Evolutionary conservation across 78 protist species (phyloP).

Genomic region (Chrysochromulina tobinii): DNA sequence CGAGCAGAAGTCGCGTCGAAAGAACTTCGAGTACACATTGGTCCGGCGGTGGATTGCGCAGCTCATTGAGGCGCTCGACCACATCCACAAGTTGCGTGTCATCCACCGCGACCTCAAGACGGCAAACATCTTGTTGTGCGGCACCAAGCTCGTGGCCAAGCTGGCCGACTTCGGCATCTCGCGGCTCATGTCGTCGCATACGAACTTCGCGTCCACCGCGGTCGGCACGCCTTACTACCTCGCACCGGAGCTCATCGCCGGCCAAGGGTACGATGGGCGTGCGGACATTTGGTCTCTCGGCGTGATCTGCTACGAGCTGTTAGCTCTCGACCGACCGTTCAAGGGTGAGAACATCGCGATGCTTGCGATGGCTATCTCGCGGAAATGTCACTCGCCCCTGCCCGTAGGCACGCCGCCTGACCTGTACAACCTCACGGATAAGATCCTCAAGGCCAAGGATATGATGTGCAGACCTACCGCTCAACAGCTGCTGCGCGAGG

Average conservation of each 20-base stretch:
- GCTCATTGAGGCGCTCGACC: not conserved
- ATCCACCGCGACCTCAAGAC: constrained; percentile 18
- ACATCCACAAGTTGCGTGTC: not conserved
- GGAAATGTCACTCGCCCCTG: no score
- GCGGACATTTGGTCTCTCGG: not conserved
- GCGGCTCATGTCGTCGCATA: not conserved
- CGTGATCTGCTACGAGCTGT: not conserved
- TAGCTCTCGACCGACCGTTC: not conserved
- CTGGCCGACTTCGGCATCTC: constrained; percentile 37
- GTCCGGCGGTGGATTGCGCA: not conserved
- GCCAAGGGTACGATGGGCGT: constrained; percentile 28
- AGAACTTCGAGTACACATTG: not conserved
- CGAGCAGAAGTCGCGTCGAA: not conserved
- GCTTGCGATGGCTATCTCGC: not conserved
- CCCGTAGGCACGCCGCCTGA: no score
- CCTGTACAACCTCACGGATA: no score
- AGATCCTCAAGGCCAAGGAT: no score
- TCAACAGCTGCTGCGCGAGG: no score
- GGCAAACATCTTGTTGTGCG: not conserved
- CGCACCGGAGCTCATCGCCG: constrained; percentile 56
- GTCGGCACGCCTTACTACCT: constrained; percentile 73
- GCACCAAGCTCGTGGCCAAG: not conserved
- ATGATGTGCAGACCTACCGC: no score
- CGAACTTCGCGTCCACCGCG: constrained; percentile 43
- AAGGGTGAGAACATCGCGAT: not conserved